Evolutionary conservation across 1,284 basidiomycete species (phyloP).

Genomic region (Ustilago xerochloae): DNA sequence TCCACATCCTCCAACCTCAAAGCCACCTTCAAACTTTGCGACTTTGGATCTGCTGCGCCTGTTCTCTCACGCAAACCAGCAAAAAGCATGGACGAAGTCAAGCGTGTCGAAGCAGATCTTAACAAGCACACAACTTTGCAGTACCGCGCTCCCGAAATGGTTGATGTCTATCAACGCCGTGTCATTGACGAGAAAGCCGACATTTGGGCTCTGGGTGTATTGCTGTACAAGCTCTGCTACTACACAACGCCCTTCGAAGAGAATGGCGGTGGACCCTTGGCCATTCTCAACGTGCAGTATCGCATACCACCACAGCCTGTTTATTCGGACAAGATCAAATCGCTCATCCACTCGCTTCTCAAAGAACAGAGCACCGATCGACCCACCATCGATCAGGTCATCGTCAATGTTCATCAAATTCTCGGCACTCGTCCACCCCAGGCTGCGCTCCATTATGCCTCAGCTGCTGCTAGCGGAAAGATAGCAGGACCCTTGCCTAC

Average conservation of each 20-base stretch:
- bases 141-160: conserved; percentile 97
- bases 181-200: conserved; percentile 90
- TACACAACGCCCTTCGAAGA: conserved; percentile 91
- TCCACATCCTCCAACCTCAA: conserved; percentile 72
- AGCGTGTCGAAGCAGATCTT: conserved; percentile 87
- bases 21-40: conserved; percentile 88
- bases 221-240: conserved; percentile 89
- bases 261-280: conserved; percentile 85
- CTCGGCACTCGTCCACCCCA: conserved; percentile 52
- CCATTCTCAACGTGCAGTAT: conserved; percentile 96
- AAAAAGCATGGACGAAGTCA: conserved; percentile 71
- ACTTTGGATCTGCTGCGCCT: conserved; percentile 92
- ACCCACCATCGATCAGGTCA: conserved; percentile 58
- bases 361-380: conserved; percentile 58
- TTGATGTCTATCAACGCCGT: conserved; percentile 85
- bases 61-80: conserved; percentile 54
- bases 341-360: conserved; percentile 75
- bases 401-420: conserved; percentile 54
- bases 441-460: conserved; percentile 49
- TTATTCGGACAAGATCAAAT: conserved; percentile 87
- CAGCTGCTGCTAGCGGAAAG: conserved; percentile 42
- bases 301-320: conserved; percentile 77
- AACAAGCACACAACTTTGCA: conserved; percentile 94
- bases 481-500: conserved; percentile 37
- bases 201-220: conserved; percentile 81